Evolutionary conservation across 1,284 basidiomycete species (phyloP), one percentile per base, ranked within the genome.

Genomic region (Thelephora terrestris): DNA sequence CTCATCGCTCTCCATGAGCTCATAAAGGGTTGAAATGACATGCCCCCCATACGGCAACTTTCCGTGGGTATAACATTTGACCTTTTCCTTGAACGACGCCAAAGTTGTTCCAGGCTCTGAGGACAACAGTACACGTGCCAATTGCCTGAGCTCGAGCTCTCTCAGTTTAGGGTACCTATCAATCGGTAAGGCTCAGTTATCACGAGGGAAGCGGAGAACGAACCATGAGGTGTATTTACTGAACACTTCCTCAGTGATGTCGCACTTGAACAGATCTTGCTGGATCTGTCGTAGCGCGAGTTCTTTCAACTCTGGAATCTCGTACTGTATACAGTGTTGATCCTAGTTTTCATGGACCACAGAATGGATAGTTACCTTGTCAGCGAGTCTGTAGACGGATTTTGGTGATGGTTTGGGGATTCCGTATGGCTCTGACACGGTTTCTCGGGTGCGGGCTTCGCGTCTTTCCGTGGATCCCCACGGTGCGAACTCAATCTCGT

Each of bases 401-500:
- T 37, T 37, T 2, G 35, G 2, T 2, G 35, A 37, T 10, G 5
- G 27, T 5, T 27, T 27, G 5, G 27, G 27, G 10, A 27, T 27
- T 10, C 10, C 27, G 10, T 27, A 27, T 10, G 10, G 10, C 27
- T 20, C 38, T 7, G 38, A 18, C 38, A 40, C n/a, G 5, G 16
- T 16, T 20, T 40, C 38, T 20, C 10, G n/a, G n/a, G 38, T 12
- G 38, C 38, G 18, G n/a, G 38, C 27, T 10, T 10, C 10, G 27
- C 27, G 27, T 27, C 38, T 9, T 40, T n/a, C 23, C 38, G 18
- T 12, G 17, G 57, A 61, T 17, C 25, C 53, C 16, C 60, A 51
- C 1, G 56, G 57, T 2, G 52, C 49, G 39, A 62, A 59, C 3
- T 43, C 7, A 16, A 61, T 20, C 23, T 52, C 47, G 5, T 52